phyloP scores from a whole-genome alignment of 495 filamentous ascomycete genomes.

The Letharia lupina region DNA sequence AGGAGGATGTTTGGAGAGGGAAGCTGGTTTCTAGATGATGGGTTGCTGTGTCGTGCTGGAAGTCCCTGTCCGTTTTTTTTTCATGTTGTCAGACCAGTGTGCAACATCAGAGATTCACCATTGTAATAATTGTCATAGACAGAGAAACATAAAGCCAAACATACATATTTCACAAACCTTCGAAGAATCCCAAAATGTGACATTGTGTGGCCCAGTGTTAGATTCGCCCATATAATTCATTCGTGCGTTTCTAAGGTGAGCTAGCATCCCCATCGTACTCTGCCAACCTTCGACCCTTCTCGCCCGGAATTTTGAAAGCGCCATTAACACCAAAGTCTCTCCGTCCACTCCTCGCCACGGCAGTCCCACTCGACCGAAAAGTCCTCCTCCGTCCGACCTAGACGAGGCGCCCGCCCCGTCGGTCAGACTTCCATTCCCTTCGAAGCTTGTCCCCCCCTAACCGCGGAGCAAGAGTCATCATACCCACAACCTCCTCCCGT shows the following conservation, averaged over 20 bases:
- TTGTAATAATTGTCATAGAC: not conserved
- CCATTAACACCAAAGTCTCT: not conserved
- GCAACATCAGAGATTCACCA: not conserved
- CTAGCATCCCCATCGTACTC: not conserved
- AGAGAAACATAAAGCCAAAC: not conserved
- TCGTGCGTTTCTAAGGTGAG: not conserved
- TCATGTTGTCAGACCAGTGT: not conserved
- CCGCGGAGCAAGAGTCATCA: not conserved
- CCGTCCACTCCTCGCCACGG: not conserved
- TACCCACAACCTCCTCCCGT: not conserved
- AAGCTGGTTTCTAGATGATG: not conserved
- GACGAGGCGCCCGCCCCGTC: not conserved
- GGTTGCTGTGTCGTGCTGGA: not conserved
- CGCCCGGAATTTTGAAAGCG: not conserved
- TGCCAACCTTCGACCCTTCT: not conserved
- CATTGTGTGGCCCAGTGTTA: not conserved
- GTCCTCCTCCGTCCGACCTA: not conserved
- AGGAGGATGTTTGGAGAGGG: not conserved
- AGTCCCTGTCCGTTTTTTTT: not conserved
- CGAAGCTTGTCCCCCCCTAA: not conserved
- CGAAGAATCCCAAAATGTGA: not conserved
- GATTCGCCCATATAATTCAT: not conserved
- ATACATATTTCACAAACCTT: not conserved
- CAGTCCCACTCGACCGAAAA: not conserved
- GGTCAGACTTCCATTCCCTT: not conserved